phyloP scores from a whole-genome alignment of 768 basidiomycete genomes.

The Lyophyllum semitale region DNA sequence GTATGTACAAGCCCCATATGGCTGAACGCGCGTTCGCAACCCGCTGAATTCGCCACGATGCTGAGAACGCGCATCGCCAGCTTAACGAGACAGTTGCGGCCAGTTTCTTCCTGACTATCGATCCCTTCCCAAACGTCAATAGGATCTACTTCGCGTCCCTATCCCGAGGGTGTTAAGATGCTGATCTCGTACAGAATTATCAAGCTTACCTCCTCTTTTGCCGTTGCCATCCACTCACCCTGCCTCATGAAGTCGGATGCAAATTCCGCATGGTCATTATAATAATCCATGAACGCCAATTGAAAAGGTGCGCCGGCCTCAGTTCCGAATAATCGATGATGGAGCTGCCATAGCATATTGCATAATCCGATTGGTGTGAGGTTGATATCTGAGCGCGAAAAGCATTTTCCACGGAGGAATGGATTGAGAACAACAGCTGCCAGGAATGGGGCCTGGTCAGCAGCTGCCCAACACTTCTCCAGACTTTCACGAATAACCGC shows the following conservation, averaged over 20 bases:
- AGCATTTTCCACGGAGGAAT: not conserved
- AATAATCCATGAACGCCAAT: conserved; percentile 9
- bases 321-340: not conserved
- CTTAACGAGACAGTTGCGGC: conserved; percentile 20
- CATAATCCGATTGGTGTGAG: not conserved
- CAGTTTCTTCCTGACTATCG: conserved; percentile 10
- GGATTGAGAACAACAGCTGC: conserved; percentile 18
- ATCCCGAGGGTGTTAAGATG: not conserved
- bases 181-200: too few relatives aligned
- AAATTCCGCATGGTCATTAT: conserved; percentile 10
- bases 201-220: not conserved
- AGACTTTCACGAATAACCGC: conserved; percentile 15
- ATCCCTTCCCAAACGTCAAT: conserved; percentile 20
- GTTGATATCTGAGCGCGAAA: not conserved
- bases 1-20: conserved; percentile 24
- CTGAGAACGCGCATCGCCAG: conserved; percentile 24
- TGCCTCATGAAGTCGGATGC: conserved; percentile 2
- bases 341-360: conserved; percentile 7
- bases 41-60: conserved; percentile 29
- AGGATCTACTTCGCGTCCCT: conserved; percentile 16
- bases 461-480: conserved; percentile 20
- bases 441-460: conserved; percentile 25
- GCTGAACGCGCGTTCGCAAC: conserved; percentile 31
- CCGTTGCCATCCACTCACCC: not conserved
- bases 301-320: conserved; percentile 1